Base-by-base conservation (phyloP, 805 yeast genomes). In the Blastobotrys attinorum region DNA sequence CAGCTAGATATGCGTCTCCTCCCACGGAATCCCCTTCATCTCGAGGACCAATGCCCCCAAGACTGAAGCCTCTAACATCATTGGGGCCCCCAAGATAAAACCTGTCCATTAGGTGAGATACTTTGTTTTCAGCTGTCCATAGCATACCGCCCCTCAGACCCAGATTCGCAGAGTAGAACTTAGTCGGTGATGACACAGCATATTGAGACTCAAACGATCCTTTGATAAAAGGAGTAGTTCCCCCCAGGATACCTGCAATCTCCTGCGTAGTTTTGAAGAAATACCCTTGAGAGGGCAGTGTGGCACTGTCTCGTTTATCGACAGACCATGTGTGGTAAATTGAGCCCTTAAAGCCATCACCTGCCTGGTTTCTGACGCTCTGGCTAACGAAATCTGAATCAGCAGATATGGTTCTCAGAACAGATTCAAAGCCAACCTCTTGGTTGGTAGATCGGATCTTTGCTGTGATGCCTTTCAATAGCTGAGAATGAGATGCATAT, bases 61-160 rank as follows among this genome's bases (percentile, higher is more conserved):
- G 66, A 27, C 75, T 69, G 56, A 83, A 85, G 1, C 89, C 87
- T 45, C 83, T 69, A 22, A 87, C 76, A 43, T 81, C 82, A 43
- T 78, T 73, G 11, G 79, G 75, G 0, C 96, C 96, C 15, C 96
- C 95, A 37, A 84, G 68, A 56, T 80, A 85, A 59, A 89, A 90
- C 50, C 84, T 73, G 61, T 90, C 98, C 57, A 81, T 73, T 23
- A 81, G 57, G 55, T 83, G 89, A 1, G 84, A 44, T n/a, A 31
- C n/a, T 36, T 33, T 40, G 8, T 51, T 40, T 18, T 53, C 54
- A 21, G 72, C 57, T 43, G 75, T 66, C 45, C 67, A 63, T 22
- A 85, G 65, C 44, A 70, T 67, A 3, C 95, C 96, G 32, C 74
- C 65, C 37, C 72, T 72, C 3, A 35, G 39, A 7, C 53, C 53